Base-by-base conservation (phyloP, 345 rosid genomes). In the Lepidium aucheri region DNA sequence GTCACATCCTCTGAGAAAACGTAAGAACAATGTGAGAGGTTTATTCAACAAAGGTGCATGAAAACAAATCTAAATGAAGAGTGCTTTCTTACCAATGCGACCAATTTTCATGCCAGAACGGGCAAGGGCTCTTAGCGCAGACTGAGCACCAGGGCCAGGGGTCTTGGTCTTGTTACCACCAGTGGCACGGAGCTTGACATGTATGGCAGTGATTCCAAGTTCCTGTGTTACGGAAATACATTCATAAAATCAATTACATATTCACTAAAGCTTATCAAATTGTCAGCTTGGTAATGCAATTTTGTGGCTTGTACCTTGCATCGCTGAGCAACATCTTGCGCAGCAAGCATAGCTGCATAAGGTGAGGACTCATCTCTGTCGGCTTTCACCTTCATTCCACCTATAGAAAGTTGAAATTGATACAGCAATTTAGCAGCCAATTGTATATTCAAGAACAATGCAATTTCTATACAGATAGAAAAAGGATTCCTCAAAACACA, bases 361-460 rank as follows among this genome's bases (percentile, higher is more conserved):
- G 94, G 88, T 14, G 94, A 87, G 14, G 94, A 87, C 59, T 85
- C 90, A 58, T 87, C 90, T 72, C 88, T 80, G 60, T 87, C 94
- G 3, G 97, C 97, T 74, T 90, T 90, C 70, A 90, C 97, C 81
- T 90, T 91, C 97, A 91, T 88, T 14, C 97, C 96, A 51, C 97
- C 96, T 91, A 72, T 5, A 34, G 0, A 59, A 5, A 79, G 3
- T 24, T 5, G 1, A 38, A 73, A 36, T 16, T 17, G 12, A 45
- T 4, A 34, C 12, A 50, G 4, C 1, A 9, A 40, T 32, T 26
- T 9, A 60, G 32, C 11, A 34, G 13, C 20, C 39, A 26, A 14
- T 49, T 12, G 14, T n/a, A 2, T 39, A 9, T 16, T 54, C 20
- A 43, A 42, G 39, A 53, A 35, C 10, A 34, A 43, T 28, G 41